Conservation (phyloP, 2,329 filamentous ascomycete species). For the Trichophyton benhamiae region DNA sequence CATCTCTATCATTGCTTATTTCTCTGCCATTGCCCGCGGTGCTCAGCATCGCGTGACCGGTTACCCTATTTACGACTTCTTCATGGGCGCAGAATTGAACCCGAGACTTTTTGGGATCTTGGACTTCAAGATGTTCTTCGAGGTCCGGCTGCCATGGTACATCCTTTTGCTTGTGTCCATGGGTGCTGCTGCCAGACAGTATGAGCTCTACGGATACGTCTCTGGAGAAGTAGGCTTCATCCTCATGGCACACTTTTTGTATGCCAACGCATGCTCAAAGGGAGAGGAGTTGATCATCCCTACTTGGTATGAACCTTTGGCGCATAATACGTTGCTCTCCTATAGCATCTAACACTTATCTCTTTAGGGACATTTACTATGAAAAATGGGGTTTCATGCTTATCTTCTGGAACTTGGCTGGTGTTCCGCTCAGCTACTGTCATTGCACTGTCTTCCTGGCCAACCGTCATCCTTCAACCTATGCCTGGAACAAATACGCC, state of each 20-base stretch:
- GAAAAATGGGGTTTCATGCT: conserved; percentile 98
- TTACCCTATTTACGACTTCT: conserved; percentile 70
- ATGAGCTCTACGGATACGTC: conserved; percentile 73
- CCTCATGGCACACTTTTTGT: conserved; percentile 79
- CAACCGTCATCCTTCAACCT: conserved; percentile 65
- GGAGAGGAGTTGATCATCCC: conserved; percentile 82
- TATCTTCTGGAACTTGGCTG: conserved; percentile 93
- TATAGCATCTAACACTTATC: background rate
- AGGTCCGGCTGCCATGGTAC: conserved; percentile 85
- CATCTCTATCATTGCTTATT: conserved; percentile 71
- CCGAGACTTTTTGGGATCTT: conserved; percentile 72
- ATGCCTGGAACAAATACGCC: conserved; percentile 60
- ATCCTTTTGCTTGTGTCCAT: conserved; percentile 70
- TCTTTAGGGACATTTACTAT: conserved; percentile 76
- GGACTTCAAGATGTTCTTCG: conserved; percentile 93
- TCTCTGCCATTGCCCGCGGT: conserved; percentile 68
- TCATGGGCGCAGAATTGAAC: conserved; percentile 81
- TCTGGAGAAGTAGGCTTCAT: conserved; percentile 75
- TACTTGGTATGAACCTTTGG: conserved; percentile 49
- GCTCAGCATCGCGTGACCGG: conserved; percentile 88
- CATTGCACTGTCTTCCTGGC: conserved; percentile 86
- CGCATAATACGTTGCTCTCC: background rate
- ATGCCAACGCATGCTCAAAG: conserved; percentile 84
- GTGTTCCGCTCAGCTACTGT: conserved; percentile 82
- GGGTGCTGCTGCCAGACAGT: conserved; percentile 67